Evolutionary conservation across 2,329 filamentous ascomycete genomes (phyloP).

Genomic region (Dactylella cylindrospora): DNA sequence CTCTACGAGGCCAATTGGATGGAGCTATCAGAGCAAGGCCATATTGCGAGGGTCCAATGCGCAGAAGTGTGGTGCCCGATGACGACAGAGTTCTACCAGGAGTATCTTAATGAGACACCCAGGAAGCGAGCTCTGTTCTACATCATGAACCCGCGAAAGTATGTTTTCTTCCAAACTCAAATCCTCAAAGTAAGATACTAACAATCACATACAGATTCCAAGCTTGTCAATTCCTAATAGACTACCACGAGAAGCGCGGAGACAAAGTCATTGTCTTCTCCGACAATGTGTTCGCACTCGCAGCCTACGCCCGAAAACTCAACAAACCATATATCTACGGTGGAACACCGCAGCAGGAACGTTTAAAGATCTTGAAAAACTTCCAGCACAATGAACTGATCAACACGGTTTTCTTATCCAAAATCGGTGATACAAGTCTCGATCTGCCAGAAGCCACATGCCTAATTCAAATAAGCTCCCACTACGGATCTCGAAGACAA

Average conservation of each 20-base stretch:
- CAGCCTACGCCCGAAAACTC: constrained; percentile 79
- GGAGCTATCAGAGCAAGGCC: constrained; percentile 93
- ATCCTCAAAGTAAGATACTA: neutral
- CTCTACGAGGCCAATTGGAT: constrained; percentile 99
- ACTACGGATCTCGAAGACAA: constrained; percentile 94
- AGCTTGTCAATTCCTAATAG: constrained; percentile 95
- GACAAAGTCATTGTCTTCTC: constrained; percentile 99
- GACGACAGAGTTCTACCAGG: constrained; percentile 96
- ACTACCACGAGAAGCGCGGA: constrained; percentile 90
- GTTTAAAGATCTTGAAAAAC: constrained; percentile 83
- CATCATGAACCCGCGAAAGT: constrained; percentile 97
- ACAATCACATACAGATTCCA: constrained; percentile 60
- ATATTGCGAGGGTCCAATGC: constrained; percentile 95
- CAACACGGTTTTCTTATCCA: constrained; percentile 92
- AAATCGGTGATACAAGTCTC: constrained; percentile 97
- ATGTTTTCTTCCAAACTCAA: neutral
- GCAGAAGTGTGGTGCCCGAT: constrained; percentile 99
- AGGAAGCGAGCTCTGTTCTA: constrained; percentile 71
- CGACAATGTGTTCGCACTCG: constrained; percentile 91
- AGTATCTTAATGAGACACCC: constrained; percentile 73
- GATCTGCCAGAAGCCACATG: constrained; percentile 95
- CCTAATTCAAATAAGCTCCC: constrained; percentile 93
- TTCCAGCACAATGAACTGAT: constrained; percentile 90
- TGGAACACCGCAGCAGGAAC: constrained; percentile 80
- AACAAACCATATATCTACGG: constrained; percentile 90